These are phyloP conservation scores for Arthrobotrys pseudoclavata DNA, from an alignment of 2,329 filamentous ascomycete genomes.

Conservation along the genomic window DNA sequence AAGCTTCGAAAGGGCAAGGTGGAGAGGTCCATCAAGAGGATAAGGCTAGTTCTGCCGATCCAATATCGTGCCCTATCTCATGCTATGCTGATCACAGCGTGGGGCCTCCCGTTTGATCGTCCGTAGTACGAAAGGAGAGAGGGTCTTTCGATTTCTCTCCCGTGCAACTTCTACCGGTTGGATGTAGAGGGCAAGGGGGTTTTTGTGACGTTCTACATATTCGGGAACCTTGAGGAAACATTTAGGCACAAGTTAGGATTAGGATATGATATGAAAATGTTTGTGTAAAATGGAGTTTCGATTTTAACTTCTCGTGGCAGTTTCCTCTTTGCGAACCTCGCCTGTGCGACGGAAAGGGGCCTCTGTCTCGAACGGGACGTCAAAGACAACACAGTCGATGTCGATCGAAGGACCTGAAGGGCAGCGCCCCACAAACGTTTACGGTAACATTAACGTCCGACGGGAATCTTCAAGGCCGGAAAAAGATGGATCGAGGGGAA, in stretches of 20 bases:
- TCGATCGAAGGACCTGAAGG: no score
- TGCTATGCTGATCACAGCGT: slow-evolving; percentile 40
- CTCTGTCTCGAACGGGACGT: slow-evolving; percentile 26
- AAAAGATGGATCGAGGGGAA: slow-evolving; percentile 7
- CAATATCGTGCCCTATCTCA: slow-evolving; percentile 11
- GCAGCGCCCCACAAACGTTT: no score
- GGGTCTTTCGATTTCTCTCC: neutral
- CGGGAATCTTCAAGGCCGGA: slow-evolving; percentile 6
- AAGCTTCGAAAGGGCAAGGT: slow-evolving; percentile 43
- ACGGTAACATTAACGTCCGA: neutral
- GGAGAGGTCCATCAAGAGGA: slow-evolving; percentile 10
- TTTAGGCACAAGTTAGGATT: neutral
- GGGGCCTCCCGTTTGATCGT: slow-evolving; percentile 40
- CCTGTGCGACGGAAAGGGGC: slow-evolving; percentile 42
- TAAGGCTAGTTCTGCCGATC: slow-evolving; percentile 28
- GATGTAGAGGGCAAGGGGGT: neutral
- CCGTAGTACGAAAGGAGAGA: slow-evolving; percentile 22
- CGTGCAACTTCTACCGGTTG: neutral
- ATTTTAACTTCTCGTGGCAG: neutral
- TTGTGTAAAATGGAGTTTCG: neutral
- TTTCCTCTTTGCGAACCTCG: slow-evolving; percentile 14
- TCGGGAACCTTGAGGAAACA: slow-evolving; percentile 2
- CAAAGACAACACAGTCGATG: slow-evolving; percentile 32
- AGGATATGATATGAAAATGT: neutral
- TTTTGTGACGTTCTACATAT: neutral